Conservation (phyloP, 2,329 filamentous ascomycete species). For the Ascomycota sp. region DNA sequence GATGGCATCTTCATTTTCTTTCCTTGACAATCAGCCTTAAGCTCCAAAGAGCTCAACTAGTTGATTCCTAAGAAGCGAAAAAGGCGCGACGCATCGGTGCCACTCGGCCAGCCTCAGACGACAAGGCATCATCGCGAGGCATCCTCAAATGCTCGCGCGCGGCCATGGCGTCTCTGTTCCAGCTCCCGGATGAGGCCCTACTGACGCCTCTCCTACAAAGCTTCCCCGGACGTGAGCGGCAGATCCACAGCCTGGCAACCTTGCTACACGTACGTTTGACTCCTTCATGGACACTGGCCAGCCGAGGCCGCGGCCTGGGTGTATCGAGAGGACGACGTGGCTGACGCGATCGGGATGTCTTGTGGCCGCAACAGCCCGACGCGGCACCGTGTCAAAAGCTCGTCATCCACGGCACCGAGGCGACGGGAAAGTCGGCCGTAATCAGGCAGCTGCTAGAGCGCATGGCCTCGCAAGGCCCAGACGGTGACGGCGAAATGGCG, state of each 20-base stretch:
- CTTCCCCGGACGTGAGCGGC: slow-evolving; percentile 36
- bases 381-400: slow-evolving; percentile 55
- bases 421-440: slow-evolving; percentile 69
- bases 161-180: slow-evolving; percentile 23
- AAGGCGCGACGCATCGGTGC: too few species aligned
- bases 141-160: too few species aligned
- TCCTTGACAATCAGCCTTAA: too few species aligned
- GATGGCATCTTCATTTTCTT: too few species aligned
- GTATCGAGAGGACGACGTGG: too few species aligned
- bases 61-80: too few species aligned
- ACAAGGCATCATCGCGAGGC: too few species aligned
- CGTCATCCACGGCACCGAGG: slow-evolving; percentile 65
- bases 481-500: slow-evolving; percentile 17
- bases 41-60: too few species aligned
- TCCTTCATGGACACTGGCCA: background rate
- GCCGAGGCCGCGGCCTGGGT: too few species aligned
- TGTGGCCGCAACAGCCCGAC: slow-evolving; percentile 26
- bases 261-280: slow-evolving; percentile 26
- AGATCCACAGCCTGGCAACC: slow-evolving; percentile 36
- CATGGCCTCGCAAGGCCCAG: slow-evolving; percentile 6
- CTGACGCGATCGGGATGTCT: too few species aligned
- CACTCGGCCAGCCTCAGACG: too few species aligned
- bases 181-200: slow-evolving; percentile 30
- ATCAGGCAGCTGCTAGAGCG: slow-evolving; percentile 24
- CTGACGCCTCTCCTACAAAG: slow-evolving; percentile 21